These are phyloP conservation scores for Gardenia jasminoides DNA, from an alignment of 257 asterid genomes.

Conservation along the genomic window DNA sequence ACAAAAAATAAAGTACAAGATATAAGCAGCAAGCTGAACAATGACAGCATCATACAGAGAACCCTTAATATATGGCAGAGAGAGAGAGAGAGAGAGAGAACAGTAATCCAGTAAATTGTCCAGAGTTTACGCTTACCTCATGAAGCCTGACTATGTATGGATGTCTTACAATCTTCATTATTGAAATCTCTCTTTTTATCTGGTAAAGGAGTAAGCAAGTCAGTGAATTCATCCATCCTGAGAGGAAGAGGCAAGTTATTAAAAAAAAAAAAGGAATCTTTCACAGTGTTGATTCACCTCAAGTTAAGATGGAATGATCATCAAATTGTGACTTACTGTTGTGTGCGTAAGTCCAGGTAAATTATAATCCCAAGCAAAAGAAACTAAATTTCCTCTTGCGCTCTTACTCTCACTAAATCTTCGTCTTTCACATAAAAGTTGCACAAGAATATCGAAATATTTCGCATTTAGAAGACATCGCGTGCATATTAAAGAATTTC, in stretches of 20 bases:
- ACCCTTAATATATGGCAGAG: neutral
- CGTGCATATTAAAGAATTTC: too few species aligned
- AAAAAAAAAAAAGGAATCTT: neutral
- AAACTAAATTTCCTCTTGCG: neutral
- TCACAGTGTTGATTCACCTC: neutral
- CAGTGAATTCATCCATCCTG: slow-evolving; percentile 10
- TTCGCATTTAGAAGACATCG: neutral
- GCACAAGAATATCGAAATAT: neutral
- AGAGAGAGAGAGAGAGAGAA: neutral
- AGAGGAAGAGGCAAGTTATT: neutral
- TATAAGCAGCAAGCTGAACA: neutral
- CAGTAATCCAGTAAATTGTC: neutral
- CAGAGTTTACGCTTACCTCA: slow-evolving; percentile 51
- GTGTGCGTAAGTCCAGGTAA: neutral
- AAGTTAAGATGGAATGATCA: neutral
- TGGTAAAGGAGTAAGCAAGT: slow-evolving; percentile 34
- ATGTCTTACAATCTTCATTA: slow-evolving; percentile 93
- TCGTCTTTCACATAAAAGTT: neutral
- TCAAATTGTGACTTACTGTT: neutral
- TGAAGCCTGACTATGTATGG: slow-evolving; percentile 78
- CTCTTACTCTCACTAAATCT: neutral
- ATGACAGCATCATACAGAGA: neutral
- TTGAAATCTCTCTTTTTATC: slow-evolving; percentile 89
- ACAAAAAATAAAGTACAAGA: neutral
- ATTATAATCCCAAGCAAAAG: neutral